Base-by-base conservation (phyloP, 441 rosid genomes). In the Theobroma grandiflorum region DNA sequence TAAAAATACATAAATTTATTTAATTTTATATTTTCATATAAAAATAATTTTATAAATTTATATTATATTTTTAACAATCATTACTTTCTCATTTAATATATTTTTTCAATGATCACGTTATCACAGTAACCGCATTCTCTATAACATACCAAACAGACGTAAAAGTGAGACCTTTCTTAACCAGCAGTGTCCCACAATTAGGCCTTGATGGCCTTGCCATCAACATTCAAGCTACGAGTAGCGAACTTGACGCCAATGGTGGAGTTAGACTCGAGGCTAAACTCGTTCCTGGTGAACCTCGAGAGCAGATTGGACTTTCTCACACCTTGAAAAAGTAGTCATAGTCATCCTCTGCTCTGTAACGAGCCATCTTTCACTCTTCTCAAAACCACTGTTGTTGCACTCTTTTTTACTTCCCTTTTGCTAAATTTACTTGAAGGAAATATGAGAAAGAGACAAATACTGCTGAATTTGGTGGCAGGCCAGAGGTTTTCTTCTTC, bases 141-240 rank as follows among this genome's bases (percentile, higher is more conserved):
- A n/a, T n/a, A n/a, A n/a, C n/a, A n/a, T n/a, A n/a, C n/a, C n/a
- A n/a, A n/a, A n/a, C n/a, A n/a, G n/a, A n/a, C n/a, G n/a, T n/a
- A n/a, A n/a, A 82, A 42, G 59, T n/a, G 74, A 47, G 72, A 87
- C 98, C 98, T 94, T 78, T 94, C 98, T 83, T 94, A 96, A 59
- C 96, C 95, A 87, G 96, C 96, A 72, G 98, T 94, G 76, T 94
- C 98, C 98, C 98, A 94, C 89, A 94, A 92, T 94, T 94, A 94
- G 80, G 98, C 95, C 81, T 94, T 94, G 84, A 94, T 90, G 82
- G 89, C 85, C 81, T 91, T 91, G 12, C 85, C 87, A 79, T 91
- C 90, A 67, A 91, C 90, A 65, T 70, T 89, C 86, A 91, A 87
- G 87, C 92, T 91, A 45, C 94, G 92, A 80, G 94, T 91, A 3